A percentile compares a stretch with the other conserved stretches of the same genome.
Evolutionary conservation across 352 stramenopile genomes (phyloP).

Genomic region (Globisporangium yorkense): DNA sequence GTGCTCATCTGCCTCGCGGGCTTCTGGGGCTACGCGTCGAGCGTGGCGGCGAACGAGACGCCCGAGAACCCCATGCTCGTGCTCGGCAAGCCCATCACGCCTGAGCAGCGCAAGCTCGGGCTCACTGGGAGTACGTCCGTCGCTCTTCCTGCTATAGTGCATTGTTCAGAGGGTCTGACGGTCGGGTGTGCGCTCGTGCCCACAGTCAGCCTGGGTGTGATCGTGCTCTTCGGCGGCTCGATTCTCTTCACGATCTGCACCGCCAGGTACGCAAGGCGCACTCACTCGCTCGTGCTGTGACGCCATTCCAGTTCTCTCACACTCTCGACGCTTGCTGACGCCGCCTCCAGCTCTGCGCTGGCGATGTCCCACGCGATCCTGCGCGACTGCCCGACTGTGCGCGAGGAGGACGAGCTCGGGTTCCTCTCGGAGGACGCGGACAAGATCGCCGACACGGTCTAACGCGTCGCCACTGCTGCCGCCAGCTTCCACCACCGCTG

Average conservation of each 20-base stretch:
- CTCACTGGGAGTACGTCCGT: slow-evolving; percentile 56
- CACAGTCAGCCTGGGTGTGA: slow-evolving; percentile 62
- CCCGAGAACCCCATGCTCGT: slow-evolving; percentile 71
- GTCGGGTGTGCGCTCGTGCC: background rate
- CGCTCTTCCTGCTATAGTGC: too few relatives aligned
- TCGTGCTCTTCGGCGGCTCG: slow-evolving; percentile 80
- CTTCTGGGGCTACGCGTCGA: slow-evolving; percentile 81
- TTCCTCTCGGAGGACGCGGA: slow-evolving; percentile 61
- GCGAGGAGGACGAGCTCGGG: slow-evolving; percentile 77
- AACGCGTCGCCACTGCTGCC: slow-evolving; percentile 8
- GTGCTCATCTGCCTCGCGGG: slow-evolving; percentile 76
- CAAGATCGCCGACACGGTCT: slow-evolving; percentile 73
- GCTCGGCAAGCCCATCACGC: slow-evolving; percentile 57
- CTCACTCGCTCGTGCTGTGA: background rate
- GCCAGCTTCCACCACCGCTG: too few relatives aligned
- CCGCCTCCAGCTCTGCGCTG: slow-evolving; percentile 42
- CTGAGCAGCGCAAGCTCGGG: slow-evolving; percentile 77
- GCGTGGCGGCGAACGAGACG: slow-evolving; percentile 56
- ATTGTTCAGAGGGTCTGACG: background rate
- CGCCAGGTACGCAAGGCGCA: slow-evolving; percentile 44
- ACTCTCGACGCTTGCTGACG: background rate
- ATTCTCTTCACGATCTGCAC: slow-evolving; percentile 86
- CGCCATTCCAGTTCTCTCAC: background rate
- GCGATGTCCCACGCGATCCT: slow-evolving; percentile 75
- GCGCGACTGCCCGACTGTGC: slow-evolving; percentile 64